Conservation (phyloP, 2,329 filamentous ascomycete genomes). For the Fusarium sulawesiense region DNA sequence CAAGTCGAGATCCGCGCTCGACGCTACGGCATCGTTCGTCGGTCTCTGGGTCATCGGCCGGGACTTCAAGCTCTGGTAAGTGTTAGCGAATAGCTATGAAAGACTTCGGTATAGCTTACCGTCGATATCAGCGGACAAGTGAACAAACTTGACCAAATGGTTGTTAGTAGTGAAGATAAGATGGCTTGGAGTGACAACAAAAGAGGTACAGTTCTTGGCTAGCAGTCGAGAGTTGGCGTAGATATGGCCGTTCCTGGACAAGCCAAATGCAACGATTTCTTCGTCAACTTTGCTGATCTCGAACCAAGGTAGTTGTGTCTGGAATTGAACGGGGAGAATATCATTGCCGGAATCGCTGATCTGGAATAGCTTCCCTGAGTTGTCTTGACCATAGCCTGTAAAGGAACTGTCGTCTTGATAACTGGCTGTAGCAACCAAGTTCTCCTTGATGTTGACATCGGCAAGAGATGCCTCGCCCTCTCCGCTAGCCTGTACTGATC, state of each 20-base stretch:
- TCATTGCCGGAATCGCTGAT: constrained; percentile 51
- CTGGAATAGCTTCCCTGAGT: constrained; percentile 58
- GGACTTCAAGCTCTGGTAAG: constrained; percentile 79
- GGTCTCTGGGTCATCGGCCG: constrained; percentile 86
- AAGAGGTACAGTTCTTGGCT: constrained; percentile 91
- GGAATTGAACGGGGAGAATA: constrained; percentile 55
- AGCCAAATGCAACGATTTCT: constrained; percentile 64
- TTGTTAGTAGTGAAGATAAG: constrained; percentile 93
- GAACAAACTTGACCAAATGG: constrained; percentile 93
- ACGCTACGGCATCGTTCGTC: constrained; percentile 94
- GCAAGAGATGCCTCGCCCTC: constrained; percentile 30
- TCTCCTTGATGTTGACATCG: constrained; percentile 36
- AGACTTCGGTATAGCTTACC: constrained; percentile 58
- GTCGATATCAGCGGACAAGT: constrained; percentile 72
- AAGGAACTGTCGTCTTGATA: constrained; percentile 47
- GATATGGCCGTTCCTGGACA: constrained; percentile 81
- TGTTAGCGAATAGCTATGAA: constrained; percentile 34
- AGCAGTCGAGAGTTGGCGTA: constrained; percentile 81
- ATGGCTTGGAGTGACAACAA: constrained; percentile 82
- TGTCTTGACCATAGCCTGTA: constrained; percentile 59
- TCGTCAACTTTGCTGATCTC: constrained; percentile 59
- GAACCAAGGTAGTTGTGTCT: constrained; percentile 64
- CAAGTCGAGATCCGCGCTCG: constrained; percentile 86
- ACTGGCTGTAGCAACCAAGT: constrained; percentile 48
- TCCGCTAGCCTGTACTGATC: constrained; percentile 30